A percentile compares a stretch with the other conserved stretches of the same genome.
Conservation (phyloP, 2,329 filamentous ascomycete species). For the Lecanicillium sp. region DNA sequence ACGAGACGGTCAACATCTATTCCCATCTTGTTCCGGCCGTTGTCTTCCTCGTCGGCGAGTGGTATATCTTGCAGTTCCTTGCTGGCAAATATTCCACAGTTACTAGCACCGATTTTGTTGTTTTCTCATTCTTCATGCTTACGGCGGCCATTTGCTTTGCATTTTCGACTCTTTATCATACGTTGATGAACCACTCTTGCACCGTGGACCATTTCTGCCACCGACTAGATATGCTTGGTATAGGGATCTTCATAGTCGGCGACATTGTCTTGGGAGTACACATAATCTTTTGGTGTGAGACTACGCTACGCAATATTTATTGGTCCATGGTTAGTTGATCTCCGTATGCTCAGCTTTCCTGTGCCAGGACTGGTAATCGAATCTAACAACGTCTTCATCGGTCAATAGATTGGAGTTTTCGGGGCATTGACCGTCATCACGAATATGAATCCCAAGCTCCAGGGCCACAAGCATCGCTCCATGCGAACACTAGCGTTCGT, state of each 20-base stretch:
- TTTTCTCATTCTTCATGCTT: conserved; percentile 15
- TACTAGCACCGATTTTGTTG: conserved; percentile 12
- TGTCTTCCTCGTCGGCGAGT: conserved; percentile 21
- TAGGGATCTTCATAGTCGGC: conserved; percentile 15
- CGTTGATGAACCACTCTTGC: conserved; percentile 16
- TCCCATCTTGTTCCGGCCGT: conserved; percentile 34
- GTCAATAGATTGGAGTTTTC: conserved; percentile 12
- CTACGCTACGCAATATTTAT: conserved; percentile 16
- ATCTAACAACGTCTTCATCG: conserved; percentile 6
- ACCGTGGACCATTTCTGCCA: conserved; percentile 14
- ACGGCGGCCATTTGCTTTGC: conserved; percentile 12
- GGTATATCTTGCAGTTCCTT: conserved; percentile 14
- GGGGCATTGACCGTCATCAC: conserved; percentile 22
- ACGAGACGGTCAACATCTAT: conserved; percentile 25
- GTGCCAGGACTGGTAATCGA: conserved; percentile 4
- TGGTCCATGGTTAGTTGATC: conserved; percentile 19
- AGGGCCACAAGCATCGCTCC: conserved; percentile 22
- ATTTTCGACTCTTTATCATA: conserved; percentile 17
- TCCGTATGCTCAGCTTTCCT: conserved; percentile 4
- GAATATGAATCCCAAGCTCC: conserved; percentile 23
- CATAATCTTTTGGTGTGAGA: conserved; percentile 20
- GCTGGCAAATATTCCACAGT: conserved; percentile 12
- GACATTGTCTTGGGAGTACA: conserved; percentile 18
- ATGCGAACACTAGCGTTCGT: conserved; percentile 27
- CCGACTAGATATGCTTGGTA: conserved; percentile 15